Conservation (phyloP, 2,329 filamentous ascomycete species). For the Colletotrichum sp. region DNA sequence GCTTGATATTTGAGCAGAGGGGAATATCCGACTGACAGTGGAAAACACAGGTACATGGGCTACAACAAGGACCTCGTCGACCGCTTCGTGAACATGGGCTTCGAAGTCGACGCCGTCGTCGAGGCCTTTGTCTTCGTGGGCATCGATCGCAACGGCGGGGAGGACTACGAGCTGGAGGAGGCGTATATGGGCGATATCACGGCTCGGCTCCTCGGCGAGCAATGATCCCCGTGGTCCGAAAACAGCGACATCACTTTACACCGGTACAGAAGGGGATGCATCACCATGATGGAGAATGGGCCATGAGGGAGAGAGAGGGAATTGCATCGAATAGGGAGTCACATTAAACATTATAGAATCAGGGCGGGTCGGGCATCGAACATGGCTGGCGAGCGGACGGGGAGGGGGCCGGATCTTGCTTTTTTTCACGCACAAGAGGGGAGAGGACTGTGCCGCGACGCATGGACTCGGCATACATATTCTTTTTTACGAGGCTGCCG, state of each 20-base stretch:
- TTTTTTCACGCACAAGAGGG: not conserved
- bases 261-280: not conserved
- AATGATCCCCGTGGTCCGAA: conserved; percentile 37
- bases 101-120: conserved; percentile 85
- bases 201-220: conserved; percentile 81
- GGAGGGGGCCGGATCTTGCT: not conserved
- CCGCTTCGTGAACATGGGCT: conserved; percentile 89
- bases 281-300: not conserved
- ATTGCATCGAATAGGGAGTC: conserved; percentile 12
- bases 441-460: not conserved
- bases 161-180: conserved; percentile 87
- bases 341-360: not conserved
- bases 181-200: conserved; percentile 92
- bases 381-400: not conserved
- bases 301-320: not conserved
- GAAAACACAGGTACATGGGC: conserved; percentile 72
- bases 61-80: conserved; percentile 87
- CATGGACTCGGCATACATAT: not conserved
- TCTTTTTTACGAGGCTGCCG: not conserved
- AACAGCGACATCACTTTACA: not conserved
- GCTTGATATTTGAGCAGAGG: no score
- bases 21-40: not conserved
- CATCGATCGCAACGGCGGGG: conserved; percentile 78
- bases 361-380: not conserved
- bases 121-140: conserved; percentile 82